Evolutionary conservation across 2,329 filamentous ascomycete species (phyloP).

Genomic region (Orbilia ellipsospora): DNA sequence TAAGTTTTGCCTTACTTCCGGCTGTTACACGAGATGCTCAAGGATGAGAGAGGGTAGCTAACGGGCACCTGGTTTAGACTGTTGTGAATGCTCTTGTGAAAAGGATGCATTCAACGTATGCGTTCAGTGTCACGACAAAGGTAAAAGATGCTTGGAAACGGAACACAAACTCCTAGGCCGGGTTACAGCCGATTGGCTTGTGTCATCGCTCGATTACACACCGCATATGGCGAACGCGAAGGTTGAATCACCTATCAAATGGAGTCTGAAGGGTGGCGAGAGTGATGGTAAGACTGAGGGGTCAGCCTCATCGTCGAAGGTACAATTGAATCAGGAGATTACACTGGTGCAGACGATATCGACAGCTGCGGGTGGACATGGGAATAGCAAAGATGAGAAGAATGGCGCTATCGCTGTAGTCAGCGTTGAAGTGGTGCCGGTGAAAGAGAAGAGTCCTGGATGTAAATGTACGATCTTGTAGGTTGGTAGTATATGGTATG

Average conservation of each 20-base stretch:
- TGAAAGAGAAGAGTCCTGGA: constrained; percentile 3
- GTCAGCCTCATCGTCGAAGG: not conserved
- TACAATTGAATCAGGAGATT: not conserved
- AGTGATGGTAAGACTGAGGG: not conserved
- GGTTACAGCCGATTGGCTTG: constrained; percentile 5
- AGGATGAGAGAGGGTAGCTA: too few species aligned
- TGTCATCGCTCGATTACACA: constrained; percentile 16
- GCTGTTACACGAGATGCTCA: not conserved
- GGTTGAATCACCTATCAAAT: constrained; percentile 9
- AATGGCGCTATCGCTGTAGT: not conserved
- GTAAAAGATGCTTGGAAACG: not conserved
- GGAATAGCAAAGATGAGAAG: not conserved
- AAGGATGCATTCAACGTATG: constrained; percentile 10
- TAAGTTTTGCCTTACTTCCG: constrained; percentile 7
- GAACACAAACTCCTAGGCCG: constrained; percentile 2
- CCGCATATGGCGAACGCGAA: constrained; percentile 9
- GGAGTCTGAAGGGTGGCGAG: constrained; percentile 1
- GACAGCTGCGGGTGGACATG: not conserved
- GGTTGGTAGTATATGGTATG: not conserved
- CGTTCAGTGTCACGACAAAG: constrained; percentile 4
- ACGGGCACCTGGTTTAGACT: not conserved
- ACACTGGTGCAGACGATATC: not conserved
- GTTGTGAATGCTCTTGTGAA: constrained; percentile 19
- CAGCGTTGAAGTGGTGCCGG: too few species aligned
- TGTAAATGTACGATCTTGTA: constrained; percentile 16